phyloP scores from a whole-genome alignment of 1,139 yeast species.

The Yarrowia galli region DNA sequence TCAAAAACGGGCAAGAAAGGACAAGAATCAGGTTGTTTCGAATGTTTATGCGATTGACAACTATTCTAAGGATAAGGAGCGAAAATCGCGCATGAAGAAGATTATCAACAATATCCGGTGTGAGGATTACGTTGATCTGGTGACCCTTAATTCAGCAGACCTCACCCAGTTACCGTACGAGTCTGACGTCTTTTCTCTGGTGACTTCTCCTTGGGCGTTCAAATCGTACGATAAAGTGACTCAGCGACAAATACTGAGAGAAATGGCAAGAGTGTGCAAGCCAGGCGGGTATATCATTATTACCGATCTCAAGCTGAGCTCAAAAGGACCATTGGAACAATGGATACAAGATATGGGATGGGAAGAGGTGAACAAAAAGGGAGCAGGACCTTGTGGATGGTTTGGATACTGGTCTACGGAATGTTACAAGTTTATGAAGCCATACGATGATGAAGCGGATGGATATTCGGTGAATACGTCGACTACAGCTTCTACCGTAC shows the following conservation, averaged over 20 bases:
- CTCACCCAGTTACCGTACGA: constrained; percentile 20
- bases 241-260: constrained; percentile 22
- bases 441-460: constrained; percentile 10
- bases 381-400: constrained; percentile 36
- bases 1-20: constrained; percentile 13
- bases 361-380: constrained; percentile 26
- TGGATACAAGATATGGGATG: constrained; percentile 39
- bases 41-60: constrained; percentile 26
- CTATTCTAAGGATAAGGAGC: constrained; percentile 24
- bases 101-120: constrained; percentile 23
- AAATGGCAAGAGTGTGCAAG: constrained; percentile 35
- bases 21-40: background rate
- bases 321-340: constrained; percentile 21
- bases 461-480: background rate
- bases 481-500: background rate
- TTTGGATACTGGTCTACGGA: constrained; percentile 38
- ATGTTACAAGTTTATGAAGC: constrained; percentile 23
- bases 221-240: constrained; percentile 24
- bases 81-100: constrained; percentile 27
- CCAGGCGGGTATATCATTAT: constrained; percentile 31
- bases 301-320: constrained; percentile 16
- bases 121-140: constrained; percentile 8
- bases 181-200: constrained; percentile 5
- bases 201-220: constrained; percentile 32
- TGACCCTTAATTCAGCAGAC: constrained; percentile 20